Conservation (phyloP, 2,329 filamentous ascomycete genomes). For the Sporothrix euskadiensis region DNA sequence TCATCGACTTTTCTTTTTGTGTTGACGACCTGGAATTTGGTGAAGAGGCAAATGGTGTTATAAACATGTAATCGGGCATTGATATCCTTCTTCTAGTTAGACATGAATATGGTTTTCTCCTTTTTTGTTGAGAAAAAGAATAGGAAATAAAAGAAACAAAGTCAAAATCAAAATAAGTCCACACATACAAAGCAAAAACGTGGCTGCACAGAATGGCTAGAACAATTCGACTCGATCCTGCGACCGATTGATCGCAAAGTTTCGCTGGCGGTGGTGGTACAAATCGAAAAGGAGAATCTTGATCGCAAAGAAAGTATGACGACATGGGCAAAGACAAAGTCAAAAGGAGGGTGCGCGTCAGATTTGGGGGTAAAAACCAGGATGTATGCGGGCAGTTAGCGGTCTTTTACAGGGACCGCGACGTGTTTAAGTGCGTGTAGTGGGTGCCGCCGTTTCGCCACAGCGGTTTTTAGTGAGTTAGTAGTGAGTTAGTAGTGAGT, state of each 20-base stretch:
- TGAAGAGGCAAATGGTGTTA: neutral
- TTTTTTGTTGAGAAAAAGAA: neutral
- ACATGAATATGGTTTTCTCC: neutral
- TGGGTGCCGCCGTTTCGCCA: conserved; percentile 1
- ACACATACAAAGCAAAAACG: neutral
- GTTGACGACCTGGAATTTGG: neutral
- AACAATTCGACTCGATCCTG: neutral
- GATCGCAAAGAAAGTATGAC: conserved; percentile 14
- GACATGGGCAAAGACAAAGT: neutral
- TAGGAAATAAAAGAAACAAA: neutral
- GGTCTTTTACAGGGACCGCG: neutral
- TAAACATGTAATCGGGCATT: neutral
- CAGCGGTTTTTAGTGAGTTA: neutral
- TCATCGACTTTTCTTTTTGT: neutral
- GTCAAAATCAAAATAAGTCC: neutral
- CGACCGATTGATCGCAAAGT: neutral
- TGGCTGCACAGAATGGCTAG: neutral
- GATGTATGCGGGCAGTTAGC: conserved; percentile 10
- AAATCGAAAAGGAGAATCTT: neutral
- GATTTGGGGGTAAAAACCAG: neutral
- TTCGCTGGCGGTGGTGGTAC: neutral
- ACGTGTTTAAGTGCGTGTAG: neutral
- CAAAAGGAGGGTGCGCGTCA: neutral
- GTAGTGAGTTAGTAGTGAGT: neutral
- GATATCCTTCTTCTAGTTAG: neutral